phyloP scores from a whole-genome alignment of 345 rosid genomes.

The Microthlaspi erraticum region DNA sequence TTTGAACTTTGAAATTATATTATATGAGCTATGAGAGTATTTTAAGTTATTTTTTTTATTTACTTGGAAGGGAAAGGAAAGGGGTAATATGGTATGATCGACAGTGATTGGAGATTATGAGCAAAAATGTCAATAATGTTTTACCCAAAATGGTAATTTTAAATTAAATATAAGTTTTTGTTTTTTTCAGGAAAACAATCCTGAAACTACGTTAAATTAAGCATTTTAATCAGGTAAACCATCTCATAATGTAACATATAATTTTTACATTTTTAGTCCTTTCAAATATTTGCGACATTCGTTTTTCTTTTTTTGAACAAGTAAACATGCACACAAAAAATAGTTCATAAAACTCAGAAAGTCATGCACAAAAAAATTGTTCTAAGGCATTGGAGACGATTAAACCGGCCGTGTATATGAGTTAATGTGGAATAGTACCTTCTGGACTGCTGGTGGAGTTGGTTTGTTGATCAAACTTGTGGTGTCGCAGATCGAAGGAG shows the following conservation, averaged over 20 bases:
- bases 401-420: neutral
- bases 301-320: too few species aligned
- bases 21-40: neutral
- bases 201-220: neutral
- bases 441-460: conserved; percentile 36
- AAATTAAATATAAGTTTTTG: too few species aligned
- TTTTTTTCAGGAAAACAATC: neutral
- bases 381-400: neutral
- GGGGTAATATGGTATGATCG: neutral
- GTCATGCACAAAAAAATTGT: neutral
- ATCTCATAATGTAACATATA: neutral
- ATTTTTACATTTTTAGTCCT: too few species aligned
- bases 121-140: too few species aligned
- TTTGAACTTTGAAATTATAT: conserved; percentile 4
- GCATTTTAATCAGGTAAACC: neutral
- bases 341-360: neutral
- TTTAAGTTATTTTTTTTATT: neutral
- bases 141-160: too few species aligned
- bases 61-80: too few species aligned
- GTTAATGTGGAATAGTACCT: conserved; percentile 27
- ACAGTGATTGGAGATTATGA: too few species aligned
- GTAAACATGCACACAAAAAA: neutral
- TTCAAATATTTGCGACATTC: too few species aligned
- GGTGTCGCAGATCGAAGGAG: conserved; percentile 30
- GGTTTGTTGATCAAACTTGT: conserved; percentile 18